phyloP scores from a whole-genome alignment of 2,329 filamentous ascomycete species.

The Trichoderma asperellum region DNA sequence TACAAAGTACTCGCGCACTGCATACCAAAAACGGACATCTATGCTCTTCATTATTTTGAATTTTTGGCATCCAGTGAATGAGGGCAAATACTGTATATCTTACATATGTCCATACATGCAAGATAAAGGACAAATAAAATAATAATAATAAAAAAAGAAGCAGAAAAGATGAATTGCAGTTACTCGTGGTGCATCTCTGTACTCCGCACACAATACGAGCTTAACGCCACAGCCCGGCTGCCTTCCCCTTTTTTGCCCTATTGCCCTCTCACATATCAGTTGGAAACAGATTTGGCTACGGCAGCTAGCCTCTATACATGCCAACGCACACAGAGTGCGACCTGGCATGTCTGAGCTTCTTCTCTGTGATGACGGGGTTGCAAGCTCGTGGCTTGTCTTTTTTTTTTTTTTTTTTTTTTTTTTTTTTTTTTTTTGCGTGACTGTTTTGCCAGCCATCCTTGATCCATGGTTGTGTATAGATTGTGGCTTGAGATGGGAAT shows the following conservation, averaged over 20 bases:
- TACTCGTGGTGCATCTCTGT: not conserved
- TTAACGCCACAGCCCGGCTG: slow-evolving; percentile 17
- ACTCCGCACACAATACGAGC: not conserved
- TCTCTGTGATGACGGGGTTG: not conserved
- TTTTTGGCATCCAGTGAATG: no score
- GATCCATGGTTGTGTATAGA: not conserved
- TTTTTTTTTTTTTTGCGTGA: not conserved
- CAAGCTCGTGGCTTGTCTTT: not conserved
- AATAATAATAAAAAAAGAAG: not conserved
- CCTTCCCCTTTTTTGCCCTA: not conserved
- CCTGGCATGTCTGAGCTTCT: not conserved
- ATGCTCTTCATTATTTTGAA: not conserved
- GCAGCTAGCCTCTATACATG: slow-evolving; percentile 13
- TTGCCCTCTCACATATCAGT: not conserved
- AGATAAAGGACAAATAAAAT: not conserved
- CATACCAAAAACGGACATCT: slow-evolving; percentile 18
- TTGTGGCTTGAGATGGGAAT: not conserved
- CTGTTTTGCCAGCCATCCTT: not conserved
- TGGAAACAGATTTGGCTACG: not conserved
- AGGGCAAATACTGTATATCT: no score
- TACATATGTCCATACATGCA: not conserved
- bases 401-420: no score
- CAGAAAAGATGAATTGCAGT: not conserved
- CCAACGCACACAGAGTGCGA: not conserved
- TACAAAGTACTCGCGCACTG: slow-evolving; percentile 17